Base-by-base conservation (phyloP, 2,329 filamentous ascomycete species). In the Fusarium aywerte region DNA sequence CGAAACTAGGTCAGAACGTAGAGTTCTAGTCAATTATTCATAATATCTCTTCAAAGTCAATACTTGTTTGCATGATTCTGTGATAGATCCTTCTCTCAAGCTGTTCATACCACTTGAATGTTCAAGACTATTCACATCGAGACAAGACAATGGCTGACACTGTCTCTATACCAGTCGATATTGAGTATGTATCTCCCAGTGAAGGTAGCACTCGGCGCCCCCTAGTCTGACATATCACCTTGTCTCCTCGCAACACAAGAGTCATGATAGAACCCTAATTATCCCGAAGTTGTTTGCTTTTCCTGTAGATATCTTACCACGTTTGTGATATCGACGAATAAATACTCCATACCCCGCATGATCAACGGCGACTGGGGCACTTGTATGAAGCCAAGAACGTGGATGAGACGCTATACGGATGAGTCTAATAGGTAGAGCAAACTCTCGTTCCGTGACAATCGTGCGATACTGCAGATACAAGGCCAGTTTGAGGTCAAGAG, bases 321-420 rank as follows among this genome's bases (percentile, higher is more conserved):
- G 47, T 42, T 23, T 16, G 29, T 29, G 32, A 21, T 51, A 44
- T 58, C 23, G 58, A n/a, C 29, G 25, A 12, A 47, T 27, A 3
- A 60, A 31, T 50, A 38, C 58, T 51, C 58, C 63, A 50, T 65
- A 55, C 66, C 59, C 63, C 63, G 67, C 67, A 58, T 49, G 20
- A 31, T 55, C 11, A 31, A 51, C 21, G 13, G 15, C 31, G 21
- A 27, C 33, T 52, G 21, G n/a, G 23, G 10, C n/a, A 13, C 21
- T 21, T 35, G 16, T 15, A 20, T 29, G 21, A 38, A 29, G 59
- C 44, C 60, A 64, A 63, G 59, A 51, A 12, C 15, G 6, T 20
- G n/a, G 6, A 64, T 68, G 64, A 59, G 64, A 65, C 64, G 20
- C 38, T 49, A 18, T 25, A 64, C n/a, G 58, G 58, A 33, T 31